phyloP scores from a whole-genome alignment of 306 rosid genomes.

The Neltuma alba region DNA sequence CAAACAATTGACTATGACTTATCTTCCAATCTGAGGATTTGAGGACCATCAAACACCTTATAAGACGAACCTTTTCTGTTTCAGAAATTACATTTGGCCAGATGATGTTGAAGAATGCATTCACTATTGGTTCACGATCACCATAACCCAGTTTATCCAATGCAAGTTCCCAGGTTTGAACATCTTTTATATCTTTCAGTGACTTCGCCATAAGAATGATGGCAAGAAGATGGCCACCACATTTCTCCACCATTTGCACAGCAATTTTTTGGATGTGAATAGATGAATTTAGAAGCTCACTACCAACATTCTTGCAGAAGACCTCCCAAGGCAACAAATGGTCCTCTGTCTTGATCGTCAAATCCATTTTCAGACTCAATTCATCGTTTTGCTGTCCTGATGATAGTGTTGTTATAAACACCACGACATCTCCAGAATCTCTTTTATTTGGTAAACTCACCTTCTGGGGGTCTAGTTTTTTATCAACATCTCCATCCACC shows the following conservation, averaged over 20 bases:
- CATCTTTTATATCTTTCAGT: not conserved
- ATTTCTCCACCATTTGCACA: not conserved
- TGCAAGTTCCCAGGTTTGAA: not conserved
- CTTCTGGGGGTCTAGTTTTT: not conserved
- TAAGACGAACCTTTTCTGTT: not conserved
- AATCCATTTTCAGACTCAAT: not conserved
- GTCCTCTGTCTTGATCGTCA: not conserved
- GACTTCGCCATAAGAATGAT: not conserved
- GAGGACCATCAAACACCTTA: not conserved
- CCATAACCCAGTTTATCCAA: not conserved
- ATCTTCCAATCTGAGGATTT: not conserved
- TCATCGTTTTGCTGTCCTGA: not conserved
- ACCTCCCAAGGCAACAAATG: constrained; percentile 20
- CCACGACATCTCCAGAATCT: not conserved
- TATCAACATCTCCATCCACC: not conserved
- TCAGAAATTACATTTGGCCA: not conserved
- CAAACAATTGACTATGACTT: not conserved
- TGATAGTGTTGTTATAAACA: constrained; percentile 9
- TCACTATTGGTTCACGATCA: not conserved
- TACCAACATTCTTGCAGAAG: not conserved
- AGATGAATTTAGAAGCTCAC: not conserved
- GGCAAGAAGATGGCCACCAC: constrained; percentile 19
- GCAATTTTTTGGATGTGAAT: not conserved
- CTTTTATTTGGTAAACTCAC: too few relatives aligned
- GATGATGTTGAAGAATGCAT: not conserved